Percentiles rank a stretch among this genome's conserved stretches.
Evolutionary conservation across 257 asterid genomes (phyloP).

Genomic region (Nicotiana tomentosiformis): DNA sequence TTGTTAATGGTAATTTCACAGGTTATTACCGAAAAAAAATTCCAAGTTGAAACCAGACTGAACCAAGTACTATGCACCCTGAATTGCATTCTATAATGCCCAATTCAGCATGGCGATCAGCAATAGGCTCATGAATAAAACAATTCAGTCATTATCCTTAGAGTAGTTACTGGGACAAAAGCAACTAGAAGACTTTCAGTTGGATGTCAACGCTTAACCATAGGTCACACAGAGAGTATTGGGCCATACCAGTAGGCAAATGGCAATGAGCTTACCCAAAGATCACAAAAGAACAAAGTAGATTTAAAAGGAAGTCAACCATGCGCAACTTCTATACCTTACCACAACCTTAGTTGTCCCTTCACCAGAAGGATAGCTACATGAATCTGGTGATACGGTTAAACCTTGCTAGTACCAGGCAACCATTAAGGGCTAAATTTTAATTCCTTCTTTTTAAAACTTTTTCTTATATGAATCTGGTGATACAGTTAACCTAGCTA

Average conservation of each 20-base stretch:
- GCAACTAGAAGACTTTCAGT: not conserved
- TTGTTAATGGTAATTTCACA: no score
- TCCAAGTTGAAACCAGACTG: not conserved
- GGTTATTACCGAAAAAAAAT: not conserved
- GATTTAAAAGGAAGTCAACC: not conserved
- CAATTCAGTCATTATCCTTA: not conserved
- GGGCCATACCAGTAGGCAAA: not conserved
- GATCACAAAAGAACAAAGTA: not conserved
- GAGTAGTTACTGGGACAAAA: not conserved
- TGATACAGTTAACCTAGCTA: not conserved
- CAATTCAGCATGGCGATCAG: not conserved
- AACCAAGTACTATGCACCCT: not conserved
- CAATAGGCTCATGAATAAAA: not conserved
- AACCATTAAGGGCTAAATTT: not conserved
- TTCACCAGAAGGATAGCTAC: not conserved
- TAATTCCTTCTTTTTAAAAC: no score
- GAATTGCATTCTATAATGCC: not conserved
- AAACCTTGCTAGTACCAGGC: not conserved
- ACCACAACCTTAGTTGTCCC: not conserved
- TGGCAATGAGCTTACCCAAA: not conserved
- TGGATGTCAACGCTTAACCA: not conserved
- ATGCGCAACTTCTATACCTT: not conserved
- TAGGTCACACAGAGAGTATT: not conserved
- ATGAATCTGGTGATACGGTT: not conserved
- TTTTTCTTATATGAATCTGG: not conserved